Evolutionary conservation across 192 early-diverging fungal species (phyloP).

Genomic region (Pilobolus umbonatus): DNA sequence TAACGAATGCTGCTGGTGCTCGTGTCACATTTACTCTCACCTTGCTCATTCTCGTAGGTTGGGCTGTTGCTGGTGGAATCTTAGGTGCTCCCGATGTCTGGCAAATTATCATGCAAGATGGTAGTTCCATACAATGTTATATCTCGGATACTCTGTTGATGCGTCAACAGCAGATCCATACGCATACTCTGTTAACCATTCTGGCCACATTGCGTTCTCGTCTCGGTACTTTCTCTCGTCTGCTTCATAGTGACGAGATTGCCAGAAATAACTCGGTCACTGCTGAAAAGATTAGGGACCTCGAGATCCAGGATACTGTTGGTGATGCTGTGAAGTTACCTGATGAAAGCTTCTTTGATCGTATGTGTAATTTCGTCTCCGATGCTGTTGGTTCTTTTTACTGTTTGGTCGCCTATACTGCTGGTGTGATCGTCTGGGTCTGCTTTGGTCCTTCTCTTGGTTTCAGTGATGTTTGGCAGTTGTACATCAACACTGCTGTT

Average conservation of each 20-base stretch:
- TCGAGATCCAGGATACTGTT: background rate
- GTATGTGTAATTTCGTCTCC: constrained; percentile 5
- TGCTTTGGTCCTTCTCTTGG: constrained; percentile 7
- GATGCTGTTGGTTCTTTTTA: constrained; percentile 4
- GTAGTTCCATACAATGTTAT: constrained; percentile 19
- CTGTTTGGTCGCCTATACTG: constrained; percentile 5
- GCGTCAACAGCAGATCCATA: constrained; percentile 20
- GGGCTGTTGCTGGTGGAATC: constrained; percentile 10
- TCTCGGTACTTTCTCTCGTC: background rate
- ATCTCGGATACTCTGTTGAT: constrained; percentile 24
- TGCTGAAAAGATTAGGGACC: background rate
- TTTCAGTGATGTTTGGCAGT: constrained; percentile 19
- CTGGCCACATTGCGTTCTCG: constrained; percentile 11
- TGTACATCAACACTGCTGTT: constrained; percentile 22
- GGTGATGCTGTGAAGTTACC: constrained; percentile 12
- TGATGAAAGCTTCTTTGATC: constrained; percentile 15
- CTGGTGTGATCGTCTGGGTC: constrained; percentile 17
- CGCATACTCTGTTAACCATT: background rate
- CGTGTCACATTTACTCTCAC: constrained; percentile 8
- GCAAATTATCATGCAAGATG: constrained; percentile 22
- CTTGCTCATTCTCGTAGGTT: background rate
- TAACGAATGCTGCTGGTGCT: constrained; percentile 13
- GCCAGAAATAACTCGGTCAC: background rate
- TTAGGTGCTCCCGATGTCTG: constrained; percentile 11
- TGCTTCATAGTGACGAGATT: background rate